phyloP scores from a whole-genome alignment of 352 stramenopile genomes.

The Chrysophaeum taylorii region DNA sequence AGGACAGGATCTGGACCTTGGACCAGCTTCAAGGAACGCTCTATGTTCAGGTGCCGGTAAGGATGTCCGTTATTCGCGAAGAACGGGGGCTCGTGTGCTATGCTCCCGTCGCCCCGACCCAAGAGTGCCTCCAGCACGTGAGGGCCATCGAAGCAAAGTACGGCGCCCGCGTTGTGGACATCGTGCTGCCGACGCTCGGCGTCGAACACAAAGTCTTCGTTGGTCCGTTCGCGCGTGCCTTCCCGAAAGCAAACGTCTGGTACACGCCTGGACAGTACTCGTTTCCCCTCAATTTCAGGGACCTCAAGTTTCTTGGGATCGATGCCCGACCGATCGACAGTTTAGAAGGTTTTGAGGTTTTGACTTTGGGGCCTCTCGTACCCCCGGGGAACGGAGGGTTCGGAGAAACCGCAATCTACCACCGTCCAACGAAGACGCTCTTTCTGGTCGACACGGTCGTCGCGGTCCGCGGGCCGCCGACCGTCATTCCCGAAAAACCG shows the following conservation, averaged over 20 bases:
- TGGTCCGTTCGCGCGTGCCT: slow-evolving; percentile 56
- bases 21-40: slow-evolving; percentile 62
- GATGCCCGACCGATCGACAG: slow-evolving; percentile 32
- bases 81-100: slow-evolving; percentile 48
- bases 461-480: slow-evolving; percentile 42
- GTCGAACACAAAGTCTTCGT: slow-evolving; percentile 64
- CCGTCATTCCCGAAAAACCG: slow-evolving; percentile 39
- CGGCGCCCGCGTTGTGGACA: slow-evolving; percentile 51
- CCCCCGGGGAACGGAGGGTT: slow-evolving; percentile 50
- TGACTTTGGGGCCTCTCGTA: slow-evolving; percentile 50
- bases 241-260: slow-evolving; percentile 46
- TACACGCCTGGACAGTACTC: slow-evolving; percentile 47
- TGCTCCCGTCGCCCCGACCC: slow-evolving; percentile 56
- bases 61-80: slow-evolving; percentile 54
- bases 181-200: slow-evolving; percentile 55
- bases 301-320: slow-evolving; percentile 50
- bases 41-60: slow-evolving; percentile 57
- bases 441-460: slow-evolving; percentile 57
- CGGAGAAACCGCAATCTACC: slow-evolving; percentile 58
- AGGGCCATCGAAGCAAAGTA: slow-evolving; percentile 41
- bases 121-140: slow-evolving; percentile 43
- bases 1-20: slow-evolving; percentile 57
- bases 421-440: slow-evolving; percentile 52
- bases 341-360: slow-evolving; percentile 29
- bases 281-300: slow-evolving; percentile 44